phyloP scores from a whole-genome alignment of 805 yeast genomes.

The Tetrapisispora namnaoensis region DNA sequence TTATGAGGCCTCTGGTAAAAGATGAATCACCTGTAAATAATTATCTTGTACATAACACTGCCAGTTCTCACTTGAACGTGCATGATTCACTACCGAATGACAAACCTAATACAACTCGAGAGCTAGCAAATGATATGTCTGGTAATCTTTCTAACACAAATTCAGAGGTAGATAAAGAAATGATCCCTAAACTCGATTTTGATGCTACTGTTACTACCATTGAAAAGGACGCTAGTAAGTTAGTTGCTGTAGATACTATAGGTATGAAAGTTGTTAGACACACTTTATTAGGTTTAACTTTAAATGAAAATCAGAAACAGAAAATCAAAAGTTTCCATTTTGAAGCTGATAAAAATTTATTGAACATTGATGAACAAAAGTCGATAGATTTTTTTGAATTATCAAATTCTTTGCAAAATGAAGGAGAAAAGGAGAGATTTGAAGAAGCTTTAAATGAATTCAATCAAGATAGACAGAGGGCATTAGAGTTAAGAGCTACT shows the following conservation, averaged over 20 bases:
- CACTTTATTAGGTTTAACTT: constrained; percentile 46
- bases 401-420: constrained; percentile 42
- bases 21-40: constrained; percentile 2
- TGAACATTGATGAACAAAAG: constrained; percentile 16
- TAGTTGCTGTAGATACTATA: constrained; percentile 62
- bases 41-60: not conserved
- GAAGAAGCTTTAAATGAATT: constrained; percentile 57
- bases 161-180: not conserved
- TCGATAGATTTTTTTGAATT: constrained; percentile 57
- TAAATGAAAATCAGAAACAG: constrained; percentile 22
- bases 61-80: not conserved
- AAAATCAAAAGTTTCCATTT: constrained; percentile 30
- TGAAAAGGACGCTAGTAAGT: constrained; percentile 43
- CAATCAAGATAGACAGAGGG: constrained; percentile 67
- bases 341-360: constrained; percentile 30
- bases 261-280: constrained; percentile 75
- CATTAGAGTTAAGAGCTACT: constrained; percentile 62
- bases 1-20: constrained; percentile 6
- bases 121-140: not conserved
- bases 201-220: constrained; percentile 33
- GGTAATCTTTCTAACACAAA: not conserved
- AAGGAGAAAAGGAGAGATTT: constrained; percentile 43
- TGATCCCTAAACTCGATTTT: constrained; percentile 7
- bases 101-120: not conserved
- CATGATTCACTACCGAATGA: not conserved